phyloP scores from a whole-genome alignment of 495 filamentous ascomycete genomes.

The Daldinia concentrica region DNA sequence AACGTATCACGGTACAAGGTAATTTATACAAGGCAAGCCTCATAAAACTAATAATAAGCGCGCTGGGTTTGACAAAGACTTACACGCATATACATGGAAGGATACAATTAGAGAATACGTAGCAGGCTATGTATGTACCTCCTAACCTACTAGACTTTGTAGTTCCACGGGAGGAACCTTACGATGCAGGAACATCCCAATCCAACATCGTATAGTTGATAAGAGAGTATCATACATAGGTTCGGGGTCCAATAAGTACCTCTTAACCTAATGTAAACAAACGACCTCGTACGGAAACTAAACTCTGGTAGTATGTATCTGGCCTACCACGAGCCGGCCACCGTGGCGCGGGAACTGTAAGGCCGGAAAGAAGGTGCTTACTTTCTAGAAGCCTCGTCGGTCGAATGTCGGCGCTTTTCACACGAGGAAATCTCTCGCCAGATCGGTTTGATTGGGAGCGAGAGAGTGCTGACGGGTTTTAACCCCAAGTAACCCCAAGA shows the following conservation, averaged over 20 bases:
- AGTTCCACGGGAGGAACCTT: background rate
- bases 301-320: background rate
- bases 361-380: conserved; percentile 38
- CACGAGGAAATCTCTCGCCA: conserved; percentile 9
- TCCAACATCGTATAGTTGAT: background rate
- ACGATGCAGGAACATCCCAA: background rate
- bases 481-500: conserved; percentile 8
- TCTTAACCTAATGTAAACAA: background rate
- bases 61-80: background rate
- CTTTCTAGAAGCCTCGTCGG: conserved; percentile 22
- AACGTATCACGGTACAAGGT: background rate
- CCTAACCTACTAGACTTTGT: background rate
- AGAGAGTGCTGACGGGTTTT: conserved; percentile 39
- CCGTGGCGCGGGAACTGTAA: conserved; percentile 27
- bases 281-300: background rate
- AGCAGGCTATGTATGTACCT: background rate
- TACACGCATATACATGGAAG: background rate
- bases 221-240: background rate
- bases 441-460: conserved; percentile 10
- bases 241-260: background rate
- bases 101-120: background rate
- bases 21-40: background rate
- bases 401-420: conserved; percentile 20
- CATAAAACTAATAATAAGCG: background rate
- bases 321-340: conserved; percentile 17